Evolutionary conservation across 192 early-diverging fungal species (phyloP).

Genomic region (Dispira parvispora): DNA sequence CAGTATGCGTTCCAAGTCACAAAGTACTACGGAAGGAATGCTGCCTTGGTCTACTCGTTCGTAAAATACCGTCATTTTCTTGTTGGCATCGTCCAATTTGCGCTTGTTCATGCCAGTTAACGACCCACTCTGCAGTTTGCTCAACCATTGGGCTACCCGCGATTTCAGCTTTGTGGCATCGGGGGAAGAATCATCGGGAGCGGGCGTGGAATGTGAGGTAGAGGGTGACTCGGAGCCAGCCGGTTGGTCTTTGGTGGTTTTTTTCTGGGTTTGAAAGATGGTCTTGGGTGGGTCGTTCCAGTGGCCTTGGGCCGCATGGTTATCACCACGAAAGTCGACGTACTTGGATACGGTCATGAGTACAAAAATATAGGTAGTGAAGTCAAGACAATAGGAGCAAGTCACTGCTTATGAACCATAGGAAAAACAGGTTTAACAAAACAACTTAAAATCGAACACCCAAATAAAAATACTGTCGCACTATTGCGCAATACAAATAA

Average conservation of each 20-base stretch:
- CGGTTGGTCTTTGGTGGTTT: background rate
- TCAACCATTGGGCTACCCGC: background rate
- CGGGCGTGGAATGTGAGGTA: background rate
- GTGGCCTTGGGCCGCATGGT: slow-evolving; percentile 26
- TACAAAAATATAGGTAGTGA: too few species aligned
- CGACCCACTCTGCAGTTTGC: background rate
- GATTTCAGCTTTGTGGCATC: background rate
- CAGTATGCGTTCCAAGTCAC: background rate
- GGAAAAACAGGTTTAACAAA: too few species aligned
- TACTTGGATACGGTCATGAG: slow-evolving; percentile 12
- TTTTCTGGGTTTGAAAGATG: slow-evolving; percentile 18
- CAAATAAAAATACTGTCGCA: too few species aligned
- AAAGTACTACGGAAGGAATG: background rate
- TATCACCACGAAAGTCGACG: slow-evolving; percentile 22
- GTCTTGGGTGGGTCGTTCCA: slow-evolving; percentile 32
- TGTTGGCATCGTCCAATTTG: slow-evolving; percentile 7
- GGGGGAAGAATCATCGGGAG: background rate
- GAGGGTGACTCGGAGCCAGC: background rate
- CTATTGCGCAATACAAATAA: too few species aligned
- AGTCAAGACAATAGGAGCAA: too few species aligned
- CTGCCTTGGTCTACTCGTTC: background rate
- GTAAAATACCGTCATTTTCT: background rate
- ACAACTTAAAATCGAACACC: too few species aligned
- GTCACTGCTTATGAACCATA: too few species aligned
- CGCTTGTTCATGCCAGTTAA: slow-evolving; percentile 4